phyloP scores from a whole-genome alignment of 176 grass and related monocot species.

The Oryza glumipatula region DNA sequence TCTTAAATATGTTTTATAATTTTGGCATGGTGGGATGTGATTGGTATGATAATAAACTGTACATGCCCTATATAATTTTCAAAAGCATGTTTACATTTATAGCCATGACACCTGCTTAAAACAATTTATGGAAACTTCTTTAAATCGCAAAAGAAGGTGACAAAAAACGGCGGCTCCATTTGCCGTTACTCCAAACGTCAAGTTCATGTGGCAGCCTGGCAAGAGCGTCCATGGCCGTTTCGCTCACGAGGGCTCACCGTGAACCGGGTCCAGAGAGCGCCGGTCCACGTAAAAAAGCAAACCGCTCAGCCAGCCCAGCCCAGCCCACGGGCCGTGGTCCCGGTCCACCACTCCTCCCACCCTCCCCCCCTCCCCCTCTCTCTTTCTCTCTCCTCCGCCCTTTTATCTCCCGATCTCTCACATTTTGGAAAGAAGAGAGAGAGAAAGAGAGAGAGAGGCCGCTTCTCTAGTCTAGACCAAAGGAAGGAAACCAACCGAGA shows the following conservation, averaged over 20 bases:
- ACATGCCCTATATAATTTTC: no score
- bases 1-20: no score
- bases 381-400: conserved; percentile 8
- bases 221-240: not conserved
- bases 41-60: no score
- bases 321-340: not conserved
- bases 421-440: conserved; percentile 51
- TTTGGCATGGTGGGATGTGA: no score
- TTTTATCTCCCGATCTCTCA: conserved; percentile 63
- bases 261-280: conserved; percentile 1
- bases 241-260: conserved; percentile 8
- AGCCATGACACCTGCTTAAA: not conserved
- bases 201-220: no score
- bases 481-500: conserved; percentile 16
- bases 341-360: not conserved
- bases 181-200: not conserved
- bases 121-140: no score
- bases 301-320: not conserved
- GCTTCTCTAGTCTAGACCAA: not conserved
- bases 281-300: conserved; percentile 31
- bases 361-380: not conserved
- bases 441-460: conserved; percentile 2
- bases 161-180: not conserved
- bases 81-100: no score
- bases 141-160: not conserved